These are phyloP conservation scores for Penicillium crustosum DNA, from an alignment of 2,329 filamentous ascomycete genomes.

Conservation along the genomic window DNA sequence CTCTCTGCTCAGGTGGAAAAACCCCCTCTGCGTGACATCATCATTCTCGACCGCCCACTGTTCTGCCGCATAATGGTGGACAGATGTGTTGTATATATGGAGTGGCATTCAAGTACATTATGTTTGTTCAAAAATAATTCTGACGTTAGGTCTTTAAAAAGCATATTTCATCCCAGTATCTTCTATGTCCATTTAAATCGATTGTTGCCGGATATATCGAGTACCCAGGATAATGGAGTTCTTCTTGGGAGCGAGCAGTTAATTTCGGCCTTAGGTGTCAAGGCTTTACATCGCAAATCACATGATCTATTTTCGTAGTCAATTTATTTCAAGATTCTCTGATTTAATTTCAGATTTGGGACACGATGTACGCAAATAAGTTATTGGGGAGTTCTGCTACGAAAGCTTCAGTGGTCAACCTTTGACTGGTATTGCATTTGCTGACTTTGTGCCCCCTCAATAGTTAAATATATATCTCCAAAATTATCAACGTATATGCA, in stretches of 20 bases:
- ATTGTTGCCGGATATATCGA: neutral
- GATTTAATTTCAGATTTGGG: too few relatives aligned
- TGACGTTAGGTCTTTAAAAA: neutral
- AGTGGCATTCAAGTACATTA: neutral
- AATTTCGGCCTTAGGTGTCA: neutral
- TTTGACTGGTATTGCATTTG: too few relatives aligned
- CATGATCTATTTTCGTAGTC: neutral
- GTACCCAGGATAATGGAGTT: neutral
- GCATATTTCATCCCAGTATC: too few relatives aligned
- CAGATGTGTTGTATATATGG: neutral
- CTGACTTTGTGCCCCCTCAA: neutral
- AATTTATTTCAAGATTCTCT: neutral
- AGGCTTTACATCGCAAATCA: neutral
- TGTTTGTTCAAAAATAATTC: neutral
- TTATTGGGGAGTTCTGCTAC: neutral
- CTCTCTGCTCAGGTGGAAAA: neutral
- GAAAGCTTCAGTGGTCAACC: too few relatives aligned
- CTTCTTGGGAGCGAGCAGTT: neutral
- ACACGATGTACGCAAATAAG: too few relatives aligned
- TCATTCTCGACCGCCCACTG: neutral
- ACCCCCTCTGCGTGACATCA: constrained; percentile 2
- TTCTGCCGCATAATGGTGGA: neutral
- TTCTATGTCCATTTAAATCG: neutral
- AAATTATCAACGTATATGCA: neutral
- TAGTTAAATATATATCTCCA: neutral